Evolutionary conservation across 768 basidiomycete genomes (phyloP), one percentile per base, ranked within the genome.

Genomic region (Rhodotorula toruloides): DNA sequence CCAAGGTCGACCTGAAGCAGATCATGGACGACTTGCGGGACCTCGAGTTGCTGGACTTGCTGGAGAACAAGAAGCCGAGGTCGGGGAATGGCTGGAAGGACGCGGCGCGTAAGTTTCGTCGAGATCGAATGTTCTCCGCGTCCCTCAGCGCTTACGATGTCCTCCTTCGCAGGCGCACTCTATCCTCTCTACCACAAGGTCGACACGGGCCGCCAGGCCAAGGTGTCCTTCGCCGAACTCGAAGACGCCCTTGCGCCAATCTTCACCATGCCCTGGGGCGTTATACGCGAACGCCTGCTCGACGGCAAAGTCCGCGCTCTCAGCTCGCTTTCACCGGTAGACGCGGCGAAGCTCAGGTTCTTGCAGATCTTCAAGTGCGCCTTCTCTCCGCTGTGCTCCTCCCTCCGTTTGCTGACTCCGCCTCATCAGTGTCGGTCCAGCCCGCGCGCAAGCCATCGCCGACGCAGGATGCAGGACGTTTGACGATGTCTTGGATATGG

Each of bases 11-110:
- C 40, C 47, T 68, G 7, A 3, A 9, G 17, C 40, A 31, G 54
- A 61, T 64, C 58, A 68, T 68, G 61, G 48, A 44, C 34, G 67
- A 68, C 54, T 32, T 68, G 29, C 32, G 58, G 17, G 62, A 68
- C 32, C 49, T 68, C 34, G 67, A 68, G 49, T 31, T 63, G 47
- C 54, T 64, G 16, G 67, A 64, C 25, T 6, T 59, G 39, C 13
- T 57, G 13, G 40, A 37, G 27, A 32, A 37, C 1, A 49, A 19
- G 22, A 37, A n/a, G 29, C 48, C 67, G 22, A 63, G 56, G 21
- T 44, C n/a, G n/a, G n/a, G n/a, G n/a, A n/a, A n/a, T n/a, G n/a
- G n/a, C n/a, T n/a, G n/a, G n/a, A n/a, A n/a, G n/a, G n/a, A n/a
- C n/a, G n/a, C n/a, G n/a, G n/a, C n/a, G n/a, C n/a, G n/a, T n/a